A percentile compares a stretch with the other conserved stretches of the same genome.
Evolutionary conservation across 139 green algal species (phyloP).

Genomic region (Volvox africanus): DNA sequence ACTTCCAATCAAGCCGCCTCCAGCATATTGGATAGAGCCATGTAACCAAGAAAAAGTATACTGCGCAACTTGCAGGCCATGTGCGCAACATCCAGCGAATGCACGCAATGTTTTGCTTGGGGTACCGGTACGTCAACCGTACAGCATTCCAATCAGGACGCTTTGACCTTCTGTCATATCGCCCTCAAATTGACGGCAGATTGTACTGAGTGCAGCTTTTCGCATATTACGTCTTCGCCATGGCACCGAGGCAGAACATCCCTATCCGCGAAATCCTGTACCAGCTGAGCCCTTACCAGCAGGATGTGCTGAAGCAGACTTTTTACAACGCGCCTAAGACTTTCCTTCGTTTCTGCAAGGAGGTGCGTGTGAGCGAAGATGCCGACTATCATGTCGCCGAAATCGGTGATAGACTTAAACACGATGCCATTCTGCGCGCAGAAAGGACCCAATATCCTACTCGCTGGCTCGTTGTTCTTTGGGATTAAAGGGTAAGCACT

Average conservation of each 20-base stretch:
- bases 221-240: not conserved
- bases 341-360: slow-evolving; percentile 40
- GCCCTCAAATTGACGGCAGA: no score
- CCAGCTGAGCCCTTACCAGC: slow-evolving; percentile 63
- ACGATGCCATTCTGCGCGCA: slow-evolving; percentile 5
- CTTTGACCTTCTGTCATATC: no score
- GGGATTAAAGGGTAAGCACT: slow-evolving; percentile 37
- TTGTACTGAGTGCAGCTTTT: not conserved
- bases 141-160: no score
- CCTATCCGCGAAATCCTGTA: slow-evolving; percentile 58
- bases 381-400: not conserved
- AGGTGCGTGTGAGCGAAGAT: not conserved
- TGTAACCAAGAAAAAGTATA: no score
- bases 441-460: slow-evolving; percentile 40
- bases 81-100: no score
- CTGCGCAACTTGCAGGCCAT: no score
- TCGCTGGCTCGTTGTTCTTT: slow-evolving; percentile 38
- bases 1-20: no score
- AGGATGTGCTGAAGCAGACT: slow-evolving; percentile 47
- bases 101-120: no score
- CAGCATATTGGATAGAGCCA: no score
- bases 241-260: slow-evolving; percentile 53
- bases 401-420: not conserved
- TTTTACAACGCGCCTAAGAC: slow-evolving; percentile 62
- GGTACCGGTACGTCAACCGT: no score